These are phyloP conservation scores for Quercus aquifolioides DNA, from an alignment of 306 rosid species.

Conservation along the genomic window DNA sequence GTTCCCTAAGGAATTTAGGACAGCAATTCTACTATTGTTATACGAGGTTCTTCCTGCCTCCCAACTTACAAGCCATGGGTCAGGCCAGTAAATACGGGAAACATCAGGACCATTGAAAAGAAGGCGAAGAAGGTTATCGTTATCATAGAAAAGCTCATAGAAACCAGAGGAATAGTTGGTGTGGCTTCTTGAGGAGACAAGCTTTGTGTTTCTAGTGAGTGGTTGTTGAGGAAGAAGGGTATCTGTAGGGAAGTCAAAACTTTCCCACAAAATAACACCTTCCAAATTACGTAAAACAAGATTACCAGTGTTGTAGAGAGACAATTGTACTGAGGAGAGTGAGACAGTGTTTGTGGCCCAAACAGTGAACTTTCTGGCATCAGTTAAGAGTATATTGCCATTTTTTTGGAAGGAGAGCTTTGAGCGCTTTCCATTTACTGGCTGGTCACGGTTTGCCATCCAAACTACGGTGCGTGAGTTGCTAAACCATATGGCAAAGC, in stretches of 20 bases:
- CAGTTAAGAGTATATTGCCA: too few species aligned
- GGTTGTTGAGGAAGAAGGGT: constrained; percentile 49
- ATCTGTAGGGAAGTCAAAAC: constrained; percentile 48
- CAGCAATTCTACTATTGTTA: too few species aligned
- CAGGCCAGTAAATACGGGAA: constrained; percentile 57
- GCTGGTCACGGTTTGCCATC: too few species aligned
- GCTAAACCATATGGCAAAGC: too few species aligned
- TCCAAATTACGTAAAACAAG: constrained; percentile 19
- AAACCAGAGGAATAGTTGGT: constrained; percentile 50
- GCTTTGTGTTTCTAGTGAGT: constrained; percentile 26
- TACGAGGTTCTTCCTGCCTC: too few species aligned
- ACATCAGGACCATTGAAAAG: constrained; percentile 46
- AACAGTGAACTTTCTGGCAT: too few species aligned
- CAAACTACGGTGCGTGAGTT: too few species aligned
- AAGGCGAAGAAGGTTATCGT: constrained; percentile 45
- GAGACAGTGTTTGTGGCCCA: too few species aligned
- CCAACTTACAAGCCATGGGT: constrained; percentile 30
- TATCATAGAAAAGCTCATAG: constrained; percentile 42
- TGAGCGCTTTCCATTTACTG: too few species aligned
- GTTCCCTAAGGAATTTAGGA: too few species aligned
- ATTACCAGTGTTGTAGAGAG: constrained; percentile 37
- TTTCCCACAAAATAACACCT: constrained; percentile 36
- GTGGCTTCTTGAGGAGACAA: constrained; percentile 47
- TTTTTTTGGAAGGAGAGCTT: too few species aligned
- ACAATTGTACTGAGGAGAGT: neutral